Percentiles rank a stretch among this genome's conserved stretches.
Evolutionary conservation across 2,329 filamentous ascomycete genomes (phyloP).

Genomic region (Nemania sp.): DNA sequence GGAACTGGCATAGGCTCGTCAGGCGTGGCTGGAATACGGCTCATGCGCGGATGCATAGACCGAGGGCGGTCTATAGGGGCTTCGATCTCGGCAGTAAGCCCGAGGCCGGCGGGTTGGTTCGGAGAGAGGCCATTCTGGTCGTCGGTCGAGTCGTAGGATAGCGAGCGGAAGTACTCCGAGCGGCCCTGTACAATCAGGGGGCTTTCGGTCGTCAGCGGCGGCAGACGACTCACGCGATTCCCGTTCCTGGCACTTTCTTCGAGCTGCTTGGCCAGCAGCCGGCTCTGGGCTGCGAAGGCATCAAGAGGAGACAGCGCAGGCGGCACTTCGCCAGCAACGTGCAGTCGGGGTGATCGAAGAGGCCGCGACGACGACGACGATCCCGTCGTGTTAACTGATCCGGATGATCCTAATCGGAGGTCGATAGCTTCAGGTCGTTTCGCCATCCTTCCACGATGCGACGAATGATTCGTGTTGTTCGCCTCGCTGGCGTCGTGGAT

Average conservation of each 20-base stretch:
- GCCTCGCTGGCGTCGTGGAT: not conserved
- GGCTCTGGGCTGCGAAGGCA: conserved; percentile 90
- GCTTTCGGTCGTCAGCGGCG: conserved; percentile 79
- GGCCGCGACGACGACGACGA: conserved; percentile 57
- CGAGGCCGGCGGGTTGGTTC: conserved; percentile 48
- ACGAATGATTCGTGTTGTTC: not conserved
- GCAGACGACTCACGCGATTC: conserved; percentile 80
- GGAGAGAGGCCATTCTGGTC: conserved; percentile 47
- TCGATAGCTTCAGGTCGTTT: conserved; percentile 63
- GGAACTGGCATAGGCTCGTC: conserved; percentile 52
- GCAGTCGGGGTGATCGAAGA: conserved; percentile 73
- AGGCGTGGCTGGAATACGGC: conserved; percentile 59
- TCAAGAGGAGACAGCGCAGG: conserved; percentile 93
- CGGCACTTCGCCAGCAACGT: conserved; percentile 78
- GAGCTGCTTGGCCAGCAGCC: conserved; percentile 82
- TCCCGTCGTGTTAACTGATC: conserved; percentile 49
- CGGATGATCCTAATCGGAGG: conserved; percentile 59
- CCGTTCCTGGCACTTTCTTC: conserved; percentile 76
- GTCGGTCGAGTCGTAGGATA: conserved; percentile 64
- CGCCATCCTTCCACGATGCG: conserved; percentile 48
- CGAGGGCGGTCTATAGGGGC: conserved; percentile 61
- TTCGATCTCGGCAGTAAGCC: conserved; percentile 59
- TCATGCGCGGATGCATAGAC: conserved; percentile 77
- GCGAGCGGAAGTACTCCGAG: conserved; percentile 78
- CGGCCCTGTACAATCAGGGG: conserved; percentile 75